Percentiles rank a stretch among this genome's conserved stretches.
Conservation (phyloP, 192 early-diverging fungal species). For the Mortierella alpina region DNA sequence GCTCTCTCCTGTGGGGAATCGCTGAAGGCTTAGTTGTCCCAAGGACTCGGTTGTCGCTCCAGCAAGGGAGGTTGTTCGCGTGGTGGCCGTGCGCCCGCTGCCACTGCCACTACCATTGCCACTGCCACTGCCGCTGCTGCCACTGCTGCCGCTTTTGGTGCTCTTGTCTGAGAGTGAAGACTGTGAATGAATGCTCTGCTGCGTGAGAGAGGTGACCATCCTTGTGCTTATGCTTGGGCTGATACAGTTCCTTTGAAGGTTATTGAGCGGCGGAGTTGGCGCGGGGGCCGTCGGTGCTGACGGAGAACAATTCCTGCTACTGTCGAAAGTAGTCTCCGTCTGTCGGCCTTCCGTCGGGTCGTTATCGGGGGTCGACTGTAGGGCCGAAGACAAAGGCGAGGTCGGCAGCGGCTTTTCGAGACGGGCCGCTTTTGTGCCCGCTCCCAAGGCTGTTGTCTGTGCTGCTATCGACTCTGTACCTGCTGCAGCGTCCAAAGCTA, state of each 20-base stretch:
- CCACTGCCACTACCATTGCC: slow-evolving; percentile 9
- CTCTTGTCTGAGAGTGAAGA: slow-evolving; percentile 31
- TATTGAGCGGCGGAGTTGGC: not conserved
- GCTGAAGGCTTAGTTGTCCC: slow-evolving; percentile 41
- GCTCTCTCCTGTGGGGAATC: slow-evolving; percentile 49
- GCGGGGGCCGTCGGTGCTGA: not conserved
- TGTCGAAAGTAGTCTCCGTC: too few species aligned
- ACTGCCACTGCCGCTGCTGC: slow-evolving; percentile 9
- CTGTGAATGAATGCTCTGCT: slow-evolving; percentile 28
- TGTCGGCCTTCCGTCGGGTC: too few species aligned
- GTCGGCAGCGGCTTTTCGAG: not conserved
- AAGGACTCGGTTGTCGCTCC: slow-evolving; percentile 31
- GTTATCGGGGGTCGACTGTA: too few species aligned
- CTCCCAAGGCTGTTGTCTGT: slow-evolving; percentile 4
- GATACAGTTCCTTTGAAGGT: not conserved
- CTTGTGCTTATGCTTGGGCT: not conserved
- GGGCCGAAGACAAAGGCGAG: not conserved
- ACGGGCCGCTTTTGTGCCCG: not conserved
- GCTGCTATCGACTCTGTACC: not conserved
- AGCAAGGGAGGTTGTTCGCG: slow-evolving; percentile 14
- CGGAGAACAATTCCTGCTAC: too few species aligned
- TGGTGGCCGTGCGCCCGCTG: slow-evolving; percentile 3
- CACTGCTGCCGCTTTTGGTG: slow-evolving; percentile 21
- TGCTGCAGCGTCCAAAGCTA: not conserved
- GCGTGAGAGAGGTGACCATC: slow-evolving; percentile 11